phyloP scores from a whole-genome alignment of 2,329 filamentous ascomycete genomes.

The Neurospora sp. region DNA sequence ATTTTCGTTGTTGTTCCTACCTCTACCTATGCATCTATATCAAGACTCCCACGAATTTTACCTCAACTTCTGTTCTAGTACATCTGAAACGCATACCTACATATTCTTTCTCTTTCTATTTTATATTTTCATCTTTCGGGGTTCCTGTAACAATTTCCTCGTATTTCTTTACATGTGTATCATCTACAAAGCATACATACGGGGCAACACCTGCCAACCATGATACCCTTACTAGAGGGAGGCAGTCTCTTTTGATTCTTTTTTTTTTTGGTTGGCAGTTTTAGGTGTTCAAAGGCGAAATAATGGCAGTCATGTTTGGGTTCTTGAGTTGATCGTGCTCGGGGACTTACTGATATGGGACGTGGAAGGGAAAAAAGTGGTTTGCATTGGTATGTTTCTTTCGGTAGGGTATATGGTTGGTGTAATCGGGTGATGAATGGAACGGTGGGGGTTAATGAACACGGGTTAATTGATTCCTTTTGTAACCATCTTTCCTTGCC shows the following conservation, averaged over 20 bases:
- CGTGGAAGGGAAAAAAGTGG: background rate
- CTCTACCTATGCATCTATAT: background rate
- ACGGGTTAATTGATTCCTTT: background rate
- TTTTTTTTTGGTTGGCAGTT: background rate
- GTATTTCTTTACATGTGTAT: background rate
- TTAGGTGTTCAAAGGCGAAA: background rate
- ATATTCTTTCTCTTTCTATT: background rate
- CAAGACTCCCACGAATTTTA: background rate
- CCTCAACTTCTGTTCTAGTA: background rate
- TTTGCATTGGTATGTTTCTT: background rate
- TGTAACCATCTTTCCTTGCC: background rate
- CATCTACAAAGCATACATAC: background rate
- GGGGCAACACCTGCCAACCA: background rate
- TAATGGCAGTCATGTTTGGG: background rate
- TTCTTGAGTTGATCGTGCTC: background rate
- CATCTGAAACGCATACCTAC: background rate
- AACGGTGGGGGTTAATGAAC: background rate
- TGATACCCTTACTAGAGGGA: background rate
- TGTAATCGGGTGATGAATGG: background rate
- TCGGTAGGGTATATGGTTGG: background rate
- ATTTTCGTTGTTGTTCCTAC: background rate
- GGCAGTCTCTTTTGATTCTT: background rate
- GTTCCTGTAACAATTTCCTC: background rate
- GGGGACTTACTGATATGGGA: background rate
- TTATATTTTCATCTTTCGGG: background rate